These are phyloP conservation scores for Pezicula carpinea DNA, from an alignment of 2,329 filamentous ascomycete species.

Conservation along the genomic window DNA sequence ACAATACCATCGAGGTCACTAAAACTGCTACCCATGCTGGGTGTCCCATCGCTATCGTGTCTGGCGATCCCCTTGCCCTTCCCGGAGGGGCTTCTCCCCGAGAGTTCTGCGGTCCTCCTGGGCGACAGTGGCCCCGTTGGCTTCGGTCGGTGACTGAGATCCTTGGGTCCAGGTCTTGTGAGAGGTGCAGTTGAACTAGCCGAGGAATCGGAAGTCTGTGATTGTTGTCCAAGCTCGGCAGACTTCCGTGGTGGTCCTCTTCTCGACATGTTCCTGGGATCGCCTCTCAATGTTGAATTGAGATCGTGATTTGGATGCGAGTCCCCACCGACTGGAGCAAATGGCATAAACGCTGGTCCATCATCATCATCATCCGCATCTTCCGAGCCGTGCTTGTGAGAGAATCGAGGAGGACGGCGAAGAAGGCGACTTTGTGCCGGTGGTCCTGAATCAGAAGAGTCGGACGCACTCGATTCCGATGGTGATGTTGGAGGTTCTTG, in stretches of 20 bases:
- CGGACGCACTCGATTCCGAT: conserved; percentile 13
- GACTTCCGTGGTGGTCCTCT: conserved; percentile 12
- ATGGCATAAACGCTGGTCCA: conserved; percentile 27
- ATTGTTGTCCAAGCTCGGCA: conserved; percentile 19
- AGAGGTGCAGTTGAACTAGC: conserved; percentile 38
- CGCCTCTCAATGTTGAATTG: conserved; percentile 23
- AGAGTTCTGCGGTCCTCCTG: conserved; percentile 53
- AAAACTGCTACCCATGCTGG: conserved; percentile 81
- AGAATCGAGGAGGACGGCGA: conserved; percentile 23
- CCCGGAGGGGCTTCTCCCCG: conserved; percentile 47
- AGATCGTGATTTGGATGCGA: conserved; percentile 20
- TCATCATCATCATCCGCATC: conserved; percentile 27
- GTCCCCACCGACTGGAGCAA: conserved; percentile 9
- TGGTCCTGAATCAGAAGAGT: conserved; percentile 22
- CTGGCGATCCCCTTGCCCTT: conserved; percentile 41
- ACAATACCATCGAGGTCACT: conserved; percentile 72
- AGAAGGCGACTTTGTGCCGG: conserved; percentile 25
- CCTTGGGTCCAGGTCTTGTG: conserved; percentile 12
- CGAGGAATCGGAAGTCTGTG: conserved; percentile 57
- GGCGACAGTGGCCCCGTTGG: conserved; percentile 48
- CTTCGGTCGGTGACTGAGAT: conserved; percentile 13
- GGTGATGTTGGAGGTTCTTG: conserved; percentile 13
- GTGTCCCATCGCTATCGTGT: conserved; percentile 67
- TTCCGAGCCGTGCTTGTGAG: conserved; percentile 21
- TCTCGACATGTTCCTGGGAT: conserved; percentile 17